Evolutionary conservation across 176 grass and related monocot species (phyloP), one percentile per base, ranked within the genome.

Genomic region (Secale cereale): DNA sequence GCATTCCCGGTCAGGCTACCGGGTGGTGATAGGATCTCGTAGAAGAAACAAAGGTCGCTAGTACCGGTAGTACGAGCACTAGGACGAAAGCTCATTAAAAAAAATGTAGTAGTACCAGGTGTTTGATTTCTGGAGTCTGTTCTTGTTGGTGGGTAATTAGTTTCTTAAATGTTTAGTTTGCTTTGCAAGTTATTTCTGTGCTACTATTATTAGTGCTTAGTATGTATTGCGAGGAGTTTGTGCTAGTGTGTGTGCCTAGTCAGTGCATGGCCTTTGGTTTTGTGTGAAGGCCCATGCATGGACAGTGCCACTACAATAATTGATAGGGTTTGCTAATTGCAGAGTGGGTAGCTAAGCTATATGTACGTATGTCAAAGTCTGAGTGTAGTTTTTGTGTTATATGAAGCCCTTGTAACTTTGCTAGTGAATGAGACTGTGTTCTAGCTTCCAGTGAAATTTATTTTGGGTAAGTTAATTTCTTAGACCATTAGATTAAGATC

Each of bases 21-120:
- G 11, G 76, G 76, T 79, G 90, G 88, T 92, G 87, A 74, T 81
- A 90, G 83, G 83, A 91, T 91, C 88, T 88, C 74, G 8, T 50
- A 70, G 60, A 36, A 68, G 27, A 46, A 46, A 43, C 33, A 29
- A 61, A 16, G 20, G 37, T 59, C 11, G 33, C 81, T 41, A 73
- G 81, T 74, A 74, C 81, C 11, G 13, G 17, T 16, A n/a, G 54
- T 61, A 61, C 52, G 7, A 74, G 70, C 70, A 17, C 26, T 75
- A 75, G 71, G 71, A 75, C 71, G 66, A 66, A 30, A 16, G 11
- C 78, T 33, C 10, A 6, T 56, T 31, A 66, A 65, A 30, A 65
- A 30, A 48, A 19, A 33, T 10, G 20, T 7, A 64, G 33, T 0
- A n/a, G 77, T 64, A 15, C 28, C 78, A 79, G 50, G 29, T 66